These are phyloP conservation scores for Cyclostephanos tholiformis DNA, from an alignment of 108 stramenopile species.

Conservation along the genomic window DNA sequence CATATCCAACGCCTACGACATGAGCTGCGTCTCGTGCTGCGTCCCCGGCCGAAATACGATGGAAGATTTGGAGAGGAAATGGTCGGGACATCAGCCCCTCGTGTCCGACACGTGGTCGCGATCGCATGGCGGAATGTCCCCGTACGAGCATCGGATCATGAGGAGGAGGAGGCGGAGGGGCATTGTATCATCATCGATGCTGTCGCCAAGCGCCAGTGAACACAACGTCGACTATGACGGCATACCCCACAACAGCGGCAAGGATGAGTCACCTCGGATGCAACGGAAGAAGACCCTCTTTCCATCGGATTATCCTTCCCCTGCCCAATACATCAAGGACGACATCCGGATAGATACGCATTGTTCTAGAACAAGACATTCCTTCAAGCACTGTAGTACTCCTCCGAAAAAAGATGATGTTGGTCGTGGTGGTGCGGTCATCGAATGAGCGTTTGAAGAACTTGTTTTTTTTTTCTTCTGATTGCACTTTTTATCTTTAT, in stretches of 20 bases:
- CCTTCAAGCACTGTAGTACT: not conserved
- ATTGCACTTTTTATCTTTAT: not conserved
- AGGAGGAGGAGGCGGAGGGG: constrained; percentile 24
- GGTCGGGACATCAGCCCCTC: constrained; percentile 38
- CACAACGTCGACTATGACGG: not conserved
- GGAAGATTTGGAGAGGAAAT: constrained; percentile 16
- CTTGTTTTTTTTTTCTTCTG: not conserved
- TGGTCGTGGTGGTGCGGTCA: not conserved
- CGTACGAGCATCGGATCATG: constrained; percentile 18
- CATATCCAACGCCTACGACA: not conserved
- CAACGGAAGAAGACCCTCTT: not conserved
- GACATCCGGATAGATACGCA: too few relatives aligned
- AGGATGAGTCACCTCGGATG: not conserved
- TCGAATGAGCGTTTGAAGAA: not conserved
- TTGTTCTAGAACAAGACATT: not conserved
- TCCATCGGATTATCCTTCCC: not conserved
- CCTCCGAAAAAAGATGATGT: not conserved
- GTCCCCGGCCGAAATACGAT: not conserved
- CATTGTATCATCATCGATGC: not conserved
- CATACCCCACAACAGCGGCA: not conserved
- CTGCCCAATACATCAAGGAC: not conserved
- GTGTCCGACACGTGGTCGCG: constrained; percentile 21
- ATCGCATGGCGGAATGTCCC: not conserved
- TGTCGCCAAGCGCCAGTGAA: not conserved
- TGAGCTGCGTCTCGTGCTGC: not conserved